A percentile compares a stretch with the other conserved stretches of the same genome.
These are phyloP conservation scores for Boechera divaricarpa DNA, from an alignment of 345 rosid species.

Conservation along the genomic window DNA sequence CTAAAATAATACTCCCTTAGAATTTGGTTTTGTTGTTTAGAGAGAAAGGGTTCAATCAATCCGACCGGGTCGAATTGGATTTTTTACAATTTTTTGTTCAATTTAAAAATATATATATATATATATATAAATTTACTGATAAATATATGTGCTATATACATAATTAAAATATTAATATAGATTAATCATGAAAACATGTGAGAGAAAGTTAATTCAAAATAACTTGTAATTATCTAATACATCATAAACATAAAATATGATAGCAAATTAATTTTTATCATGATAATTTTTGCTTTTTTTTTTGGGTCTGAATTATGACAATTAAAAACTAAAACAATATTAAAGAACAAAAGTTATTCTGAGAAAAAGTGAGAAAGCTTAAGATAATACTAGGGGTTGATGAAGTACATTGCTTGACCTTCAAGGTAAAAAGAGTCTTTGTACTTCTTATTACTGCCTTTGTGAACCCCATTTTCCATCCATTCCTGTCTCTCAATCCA, in stretches of 20 bases:
- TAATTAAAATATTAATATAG: no score
- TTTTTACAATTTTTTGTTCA: not conserved
- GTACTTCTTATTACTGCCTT: conserved; percentile 82
- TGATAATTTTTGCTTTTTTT: no score
- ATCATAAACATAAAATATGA: not conserved
- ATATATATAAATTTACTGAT: not conserved
- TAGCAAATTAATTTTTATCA: not conserved
- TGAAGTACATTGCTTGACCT: conserved; percentile 83
- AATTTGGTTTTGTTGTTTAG: not conserved
- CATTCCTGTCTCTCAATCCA: conserved; percentile 90
- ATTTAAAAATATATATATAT: not conserved
- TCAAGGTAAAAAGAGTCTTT: conserved; percentile 85
- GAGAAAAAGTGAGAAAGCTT: not conserved
- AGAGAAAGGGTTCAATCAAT: not conserved
- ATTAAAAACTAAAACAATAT: not conserved
- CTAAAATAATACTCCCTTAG: not conserved
- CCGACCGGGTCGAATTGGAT: not conserved
- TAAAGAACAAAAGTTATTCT: not conserved
- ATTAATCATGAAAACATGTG: not conserved
- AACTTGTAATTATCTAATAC: no score
- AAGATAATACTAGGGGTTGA: conserved; percentile 52
- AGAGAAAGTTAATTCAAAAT: no score
- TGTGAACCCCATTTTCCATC: conserved; percentile 79
- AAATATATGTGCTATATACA: not conserved
- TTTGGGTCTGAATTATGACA: not conserved